Percentiles rank a stretch among this genome's conserved stretches.
These are phyloP conservation scores for Populus ilicifolia DNA, from an alignment of 345 rosid species.

Conservation along the genomic window DNA sequence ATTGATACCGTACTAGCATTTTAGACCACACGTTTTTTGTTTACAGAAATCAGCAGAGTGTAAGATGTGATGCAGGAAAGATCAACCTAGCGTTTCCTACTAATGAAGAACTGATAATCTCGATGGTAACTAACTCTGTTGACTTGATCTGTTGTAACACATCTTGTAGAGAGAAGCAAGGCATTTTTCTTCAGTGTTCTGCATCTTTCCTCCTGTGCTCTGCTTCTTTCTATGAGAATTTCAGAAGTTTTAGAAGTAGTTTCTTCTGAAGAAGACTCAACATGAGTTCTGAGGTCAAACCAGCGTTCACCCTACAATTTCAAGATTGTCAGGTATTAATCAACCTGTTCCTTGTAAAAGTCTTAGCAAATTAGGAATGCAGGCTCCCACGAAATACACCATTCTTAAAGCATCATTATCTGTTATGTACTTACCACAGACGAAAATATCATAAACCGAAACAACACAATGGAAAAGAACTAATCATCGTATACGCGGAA, in stretches of 20 bases:
- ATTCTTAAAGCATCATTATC: background rate
- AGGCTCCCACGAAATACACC: background rate
- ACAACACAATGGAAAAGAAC: background rate
- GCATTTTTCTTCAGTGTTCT: constrained; percentile 22
- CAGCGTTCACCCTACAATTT: constrained; percentile 30
- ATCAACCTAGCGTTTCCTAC: constrained; percentile 2
- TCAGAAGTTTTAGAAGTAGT: background rate
- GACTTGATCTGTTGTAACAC: constrained; percentile 11
- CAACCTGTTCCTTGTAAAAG: background rate
- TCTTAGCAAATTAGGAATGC: background rate
- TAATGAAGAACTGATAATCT: constrained; percentile 24
- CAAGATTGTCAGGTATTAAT: background rate
- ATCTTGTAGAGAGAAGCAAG: constrained; percentile 13
- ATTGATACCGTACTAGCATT: too few relatives aligned
- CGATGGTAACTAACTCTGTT: constrained; percentile 8
- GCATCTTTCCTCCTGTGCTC: constrained; percentile 12
- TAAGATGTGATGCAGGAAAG: background rate
- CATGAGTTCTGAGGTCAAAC: constrained; percentile 16
- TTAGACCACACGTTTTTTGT: background rate
- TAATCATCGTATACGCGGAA: background rate
- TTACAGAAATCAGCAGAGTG: background rate
- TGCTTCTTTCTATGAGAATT: constrained; percentile 14
- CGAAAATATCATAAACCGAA: background rate
- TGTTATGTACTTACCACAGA: background rate
- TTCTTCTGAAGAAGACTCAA: background rate